A percentile compares a stretch with the other conserved stretches of the same genome.
phyloP scores from a whole-genome alignment of 1,139 yeast genomes.

The Geotrichum macrosporum region DNA sequence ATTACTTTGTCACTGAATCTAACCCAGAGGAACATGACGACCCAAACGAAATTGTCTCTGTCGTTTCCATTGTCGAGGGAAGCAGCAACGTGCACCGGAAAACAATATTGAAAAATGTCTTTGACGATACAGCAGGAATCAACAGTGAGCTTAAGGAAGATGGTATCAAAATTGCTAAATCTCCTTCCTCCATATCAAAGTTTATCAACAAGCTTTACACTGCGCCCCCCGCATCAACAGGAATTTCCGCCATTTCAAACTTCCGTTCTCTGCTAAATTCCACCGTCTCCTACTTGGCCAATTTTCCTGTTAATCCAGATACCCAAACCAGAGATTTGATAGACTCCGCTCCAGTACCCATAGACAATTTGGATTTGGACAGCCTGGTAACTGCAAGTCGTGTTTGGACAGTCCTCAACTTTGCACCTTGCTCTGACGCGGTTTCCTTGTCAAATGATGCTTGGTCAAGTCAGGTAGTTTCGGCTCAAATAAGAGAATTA shows the following conservation, averaged over 20 bases:
- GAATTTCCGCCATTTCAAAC: conserved; percentile 22
- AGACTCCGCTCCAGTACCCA: conserved; percentile 6
- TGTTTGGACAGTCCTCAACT: conserved; percentile 37
- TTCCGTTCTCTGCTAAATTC: conserved; percentile 28
- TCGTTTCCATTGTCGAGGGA: conserved; percentile 39
- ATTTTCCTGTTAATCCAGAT: conserved; percentile 2
- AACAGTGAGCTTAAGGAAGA: conserved; percentile 40
- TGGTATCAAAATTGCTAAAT: conserved; percentile 37
- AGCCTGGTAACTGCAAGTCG: conserved; percentile 32
- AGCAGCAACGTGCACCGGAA: conserved; percentile 29
- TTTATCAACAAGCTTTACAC: conserved; percentile 26
- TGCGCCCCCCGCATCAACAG: too few species aligned
- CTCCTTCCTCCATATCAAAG: conserved; percentile 34
- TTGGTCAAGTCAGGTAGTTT: conserved; percentile 39
- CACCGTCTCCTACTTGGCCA: conserved; percentile 28
- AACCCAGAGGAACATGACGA: conserved; percentile 29
- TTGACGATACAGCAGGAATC: conserved; percentile 39
- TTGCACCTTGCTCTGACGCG: conserved; percentile 34
- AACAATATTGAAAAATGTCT: conserved; percentile 35
- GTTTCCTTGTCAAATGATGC: conserved; percentile 30
- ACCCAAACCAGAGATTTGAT: conserved; percentile 15
- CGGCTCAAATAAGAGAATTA: conserved; percentile 38
- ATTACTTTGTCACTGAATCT: conserved; percentile 25
- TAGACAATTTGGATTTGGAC: conserved; percentile 26
- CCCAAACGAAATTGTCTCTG: conserved; percentile 36